Percentiles rank a stretch among this genome's conserved stretches.
Conservation (phyloP, 495 filamentous ascomycete genomes). For the Gamarada debralockiae region DNA sequence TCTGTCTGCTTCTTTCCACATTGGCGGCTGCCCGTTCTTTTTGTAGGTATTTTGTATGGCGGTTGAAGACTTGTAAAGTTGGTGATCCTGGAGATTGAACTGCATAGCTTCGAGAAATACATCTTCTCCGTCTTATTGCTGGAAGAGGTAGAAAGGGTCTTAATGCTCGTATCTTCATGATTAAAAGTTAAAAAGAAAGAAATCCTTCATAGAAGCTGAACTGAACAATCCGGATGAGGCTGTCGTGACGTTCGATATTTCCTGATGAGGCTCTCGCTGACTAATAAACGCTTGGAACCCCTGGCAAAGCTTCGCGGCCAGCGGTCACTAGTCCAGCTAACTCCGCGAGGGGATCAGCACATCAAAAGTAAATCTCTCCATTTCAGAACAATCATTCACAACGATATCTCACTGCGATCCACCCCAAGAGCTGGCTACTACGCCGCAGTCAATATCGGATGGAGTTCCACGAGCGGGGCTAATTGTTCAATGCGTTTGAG, state of each 20-base stretch:
- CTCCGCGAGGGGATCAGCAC: no score
- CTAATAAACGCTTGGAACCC: no score
- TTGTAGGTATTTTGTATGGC: conserved; percentile 79
- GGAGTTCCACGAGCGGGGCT: conserved; percentile 21
- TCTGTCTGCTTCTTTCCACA: conserved; percentile 65
- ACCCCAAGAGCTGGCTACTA: conserved; percentile 9
- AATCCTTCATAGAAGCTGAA: no score
- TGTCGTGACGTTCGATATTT: no score
- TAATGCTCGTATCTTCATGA: conserved; percentile 17
- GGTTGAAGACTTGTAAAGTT: conserved; percentile 86
- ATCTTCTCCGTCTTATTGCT: conserved; percentile 12
- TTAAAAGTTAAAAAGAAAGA: not conserved
- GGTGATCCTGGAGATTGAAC: conserved; percentile 71
- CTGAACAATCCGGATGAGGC: no score
- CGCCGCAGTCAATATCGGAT: conserved; percentile 16
- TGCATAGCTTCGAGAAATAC: conserved; percentile 57
- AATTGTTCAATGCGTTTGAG: conserved; percentile 10
- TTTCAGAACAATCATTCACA: not conserved
- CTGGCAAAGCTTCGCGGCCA: no score
- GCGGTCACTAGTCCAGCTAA: no score
- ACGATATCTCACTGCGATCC: not conserved
- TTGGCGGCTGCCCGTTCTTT: conserved; percentile 78
- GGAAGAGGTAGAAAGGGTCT: conserved; percentile 16
- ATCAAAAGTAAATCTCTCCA: no score
- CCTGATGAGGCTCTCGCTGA: no score